A percentile compares a stretch with the other conserved stretches of the same genome.
phyloP scores from a whole-genome alignment of 495 filamentous ascomycete genomes.

The Apiosordaria backusii region DNA sequence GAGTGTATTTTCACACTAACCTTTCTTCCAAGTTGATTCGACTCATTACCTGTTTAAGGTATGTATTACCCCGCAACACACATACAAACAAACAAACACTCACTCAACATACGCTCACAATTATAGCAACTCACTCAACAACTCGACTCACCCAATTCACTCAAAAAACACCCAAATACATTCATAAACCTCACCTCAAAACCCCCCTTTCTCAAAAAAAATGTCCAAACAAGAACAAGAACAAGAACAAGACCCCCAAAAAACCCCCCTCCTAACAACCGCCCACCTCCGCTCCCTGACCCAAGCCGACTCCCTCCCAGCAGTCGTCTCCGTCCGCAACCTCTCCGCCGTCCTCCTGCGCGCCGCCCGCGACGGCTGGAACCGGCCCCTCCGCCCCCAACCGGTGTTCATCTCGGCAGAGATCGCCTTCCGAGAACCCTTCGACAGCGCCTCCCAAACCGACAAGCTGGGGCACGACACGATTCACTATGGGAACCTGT shows the following conservation, averaged over 20 bases:
- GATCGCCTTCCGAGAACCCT: conserved; percentile 44
- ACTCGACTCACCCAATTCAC: not conserved
- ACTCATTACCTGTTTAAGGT: not conserved
- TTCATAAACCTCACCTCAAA: too few relatives aligned
- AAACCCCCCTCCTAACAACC: conserved; percentile 27
- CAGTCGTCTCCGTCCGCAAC: conserved; percentile 49
- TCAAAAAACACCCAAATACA: not conserved
- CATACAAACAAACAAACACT: not conserved
- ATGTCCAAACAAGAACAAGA: not conserved
- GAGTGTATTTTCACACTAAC: not conserved
- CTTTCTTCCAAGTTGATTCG: not conserved
- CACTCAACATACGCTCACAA: not conserved
- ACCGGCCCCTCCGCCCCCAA: conserved; percentile 46
- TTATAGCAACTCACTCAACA: not conserved
- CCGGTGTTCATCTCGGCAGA: conserved; percentile 52
- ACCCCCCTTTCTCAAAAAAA: too few relatives aligned
- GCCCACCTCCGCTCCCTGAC: conserved; percentile 29
- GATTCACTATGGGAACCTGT: conserved; percentile 58
- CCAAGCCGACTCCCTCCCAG: conserved; percentile 35
- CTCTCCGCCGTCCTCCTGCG: conserved; percentile 39
- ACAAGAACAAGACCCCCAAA: not conserved
- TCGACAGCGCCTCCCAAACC: conserved; percentile 42
- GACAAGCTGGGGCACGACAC: conserved; percentile 53
- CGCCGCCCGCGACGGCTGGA: conserved; percentile 56
- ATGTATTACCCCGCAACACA: not conserved